These are phyloP conservation scores for Desmodesmus armatus DNA, from an alignment of 139 green algal species.

Conservation along the genomic window DNA sequence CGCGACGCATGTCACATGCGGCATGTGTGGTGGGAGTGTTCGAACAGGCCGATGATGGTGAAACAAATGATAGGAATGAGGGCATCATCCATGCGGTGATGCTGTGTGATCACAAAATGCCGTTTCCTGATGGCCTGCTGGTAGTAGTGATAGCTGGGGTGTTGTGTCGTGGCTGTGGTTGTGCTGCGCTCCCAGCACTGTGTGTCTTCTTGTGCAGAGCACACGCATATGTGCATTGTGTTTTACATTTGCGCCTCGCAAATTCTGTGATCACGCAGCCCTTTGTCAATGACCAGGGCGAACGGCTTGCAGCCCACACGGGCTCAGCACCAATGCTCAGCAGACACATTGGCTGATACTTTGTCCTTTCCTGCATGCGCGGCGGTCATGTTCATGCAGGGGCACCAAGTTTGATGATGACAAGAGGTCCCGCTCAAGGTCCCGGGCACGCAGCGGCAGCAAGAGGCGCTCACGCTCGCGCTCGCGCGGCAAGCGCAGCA, in stretches of 20 bases:
- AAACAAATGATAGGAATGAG: not conserved
- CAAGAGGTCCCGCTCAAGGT: not conserved
- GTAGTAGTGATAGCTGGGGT: not conserved
- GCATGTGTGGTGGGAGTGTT: not conserved
- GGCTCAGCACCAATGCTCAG: too few relatives aligned
- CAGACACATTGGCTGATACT: not conserved
- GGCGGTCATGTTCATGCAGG: constrained; percentile 2
- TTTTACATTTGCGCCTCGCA: not conserved
- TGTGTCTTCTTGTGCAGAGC: not conserved
- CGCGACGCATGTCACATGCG: not conserved
- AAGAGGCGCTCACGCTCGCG: not conserved
- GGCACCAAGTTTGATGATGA: constrained; percentile 14
- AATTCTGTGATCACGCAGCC: not conserved
- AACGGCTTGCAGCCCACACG: not conserved
- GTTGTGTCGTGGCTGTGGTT: not conserved
- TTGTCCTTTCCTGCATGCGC: not conserved
- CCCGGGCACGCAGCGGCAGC: constrained; percentile 1
- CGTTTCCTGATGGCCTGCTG: not conserved
- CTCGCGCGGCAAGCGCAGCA: constrained; percentile 13
- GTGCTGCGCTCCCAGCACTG: not conserved
- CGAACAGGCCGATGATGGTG: too few relatives aligned
- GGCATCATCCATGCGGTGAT: not conserved
- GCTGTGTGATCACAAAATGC: not conserved
- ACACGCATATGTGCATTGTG: not conserved
- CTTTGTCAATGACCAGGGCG: not conserved